Evolutionary conservation across 257 asterid species (phyloP).

Genomic region (Rubia yunnanensis): DNA sequence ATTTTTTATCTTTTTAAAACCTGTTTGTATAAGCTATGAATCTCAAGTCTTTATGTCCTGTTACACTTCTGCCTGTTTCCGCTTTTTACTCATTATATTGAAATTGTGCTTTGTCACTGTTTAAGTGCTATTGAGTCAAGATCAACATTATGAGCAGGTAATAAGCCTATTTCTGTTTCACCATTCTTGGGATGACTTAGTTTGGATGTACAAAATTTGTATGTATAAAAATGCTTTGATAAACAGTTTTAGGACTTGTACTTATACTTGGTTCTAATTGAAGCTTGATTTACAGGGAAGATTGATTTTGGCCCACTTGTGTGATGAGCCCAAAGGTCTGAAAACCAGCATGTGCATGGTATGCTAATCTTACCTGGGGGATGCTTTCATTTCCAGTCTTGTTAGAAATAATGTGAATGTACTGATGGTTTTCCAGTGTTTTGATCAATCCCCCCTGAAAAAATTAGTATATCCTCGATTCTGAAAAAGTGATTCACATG

Average conservation of each 20-base stretch:
- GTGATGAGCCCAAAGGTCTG: conserved; percentile 96
- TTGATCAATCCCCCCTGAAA: no score
- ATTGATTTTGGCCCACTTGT: conserved; percentile 80
- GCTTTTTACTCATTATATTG: not conserved
- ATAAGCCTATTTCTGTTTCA: not conserved
- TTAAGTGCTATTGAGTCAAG: not conserved
- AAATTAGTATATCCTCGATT: not conserved
- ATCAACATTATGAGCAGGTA: not conserved
- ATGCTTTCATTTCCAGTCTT: not conserved
- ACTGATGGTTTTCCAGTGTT: not conserved
- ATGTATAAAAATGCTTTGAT: not conserved
- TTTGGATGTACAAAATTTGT: not conserved
- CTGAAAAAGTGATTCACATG: not conserved
- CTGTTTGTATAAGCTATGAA: not conserved
- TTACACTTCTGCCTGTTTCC: not conserved
- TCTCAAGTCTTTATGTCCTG: not conserved
- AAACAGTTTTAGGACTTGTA: not conserved
- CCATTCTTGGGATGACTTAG: not conserved
- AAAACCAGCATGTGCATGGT: conserved; percentile 98
- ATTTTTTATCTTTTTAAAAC: not conserved
- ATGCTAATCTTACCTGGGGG: conserved; percentile 18
- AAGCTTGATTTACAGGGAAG: conserved; percentile 62
- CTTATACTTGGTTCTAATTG: conserved; percentile 10
- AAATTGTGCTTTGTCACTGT: not conserved
- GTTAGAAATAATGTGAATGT: not conserved